Base-by-base conservation (phyloP, 148 eudicot species). In the Cornus controversa region DNA sequence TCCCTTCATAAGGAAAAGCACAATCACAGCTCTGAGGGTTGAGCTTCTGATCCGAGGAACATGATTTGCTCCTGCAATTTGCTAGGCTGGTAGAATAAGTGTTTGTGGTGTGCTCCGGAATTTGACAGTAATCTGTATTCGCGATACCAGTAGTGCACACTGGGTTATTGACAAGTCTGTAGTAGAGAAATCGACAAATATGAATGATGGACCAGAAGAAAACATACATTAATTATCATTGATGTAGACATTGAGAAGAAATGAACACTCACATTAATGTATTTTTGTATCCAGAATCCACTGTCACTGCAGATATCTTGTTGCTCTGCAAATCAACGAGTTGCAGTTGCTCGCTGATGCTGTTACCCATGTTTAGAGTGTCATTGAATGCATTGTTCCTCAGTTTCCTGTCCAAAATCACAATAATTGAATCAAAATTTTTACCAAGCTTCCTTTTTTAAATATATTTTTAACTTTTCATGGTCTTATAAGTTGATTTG, bases 21-120 rank as follows among this genome's bases (percentile, higher is more conserved):
- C 97, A 95, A 62, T 86, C 89, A 76, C 98, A 95, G 75, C 92
- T 95, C 84, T 88, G 93, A 45, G 98, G 98, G 80, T 82, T 91
- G 58, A 89, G 86, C 71, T 87, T 87, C 77, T 93, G 85, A 28
- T 88, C 93, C 24, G 81, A 74, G 11, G 90, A 60, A 76, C 98
- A 95, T 25, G 78, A 66, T 82, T 90, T 88, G 31, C 76, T 78
- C 6, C 90, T 89, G 72, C 98, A 95, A 50, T 87, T 90, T 16
- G 93, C 92, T 45, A 93, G 29, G 81, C 92, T 95, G 11, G 98
- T 95, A 8, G 97, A 91, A 78, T 95, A 95, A 40, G 97, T 87
- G 69, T 77, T 87, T 53, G 77, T 72, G 50, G 78, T 79, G 72
- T 86, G 85, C 42, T 81, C 91, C 79, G 84, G 86, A 70, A 80